Evolutionary conservation across 2,329 filamentous ascomycete species (phyloP), one percentile per base, ranked within the genome.

Genomic region (Alternaria longipes): DNA sequence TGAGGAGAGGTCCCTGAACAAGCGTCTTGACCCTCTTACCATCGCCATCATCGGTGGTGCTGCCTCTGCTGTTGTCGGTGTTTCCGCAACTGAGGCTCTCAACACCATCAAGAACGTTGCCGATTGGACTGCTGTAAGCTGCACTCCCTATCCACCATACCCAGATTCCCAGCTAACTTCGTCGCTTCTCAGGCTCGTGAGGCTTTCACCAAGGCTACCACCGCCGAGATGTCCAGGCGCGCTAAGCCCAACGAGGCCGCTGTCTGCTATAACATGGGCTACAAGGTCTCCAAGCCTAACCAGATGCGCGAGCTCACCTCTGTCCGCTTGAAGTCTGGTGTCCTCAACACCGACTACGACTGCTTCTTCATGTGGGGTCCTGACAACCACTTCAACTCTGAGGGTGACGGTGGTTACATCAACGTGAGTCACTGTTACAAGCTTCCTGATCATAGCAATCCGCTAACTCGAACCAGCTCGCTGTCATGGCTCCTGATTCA

Each of bases 221-320:
- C 18, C 32, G 14, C 20, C 14, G 30, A 36, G 20, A 50, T 50
- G 46, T 24, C 16, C 46, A 36, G 9, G 32, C 30, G 46, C 14
- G 46, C 46, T 5, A 6, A 20, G 14, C 20, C 30, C 32, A 18
- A 18, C 46, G 46, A 50, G 32, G 30, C 46, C 22, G 20, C 46
- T 18, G 32, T 50, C 46, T 50, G 46, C 46, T 50, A 50, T 32
- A 50, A 50, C 46, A 50, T n/a, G 46, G 46, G 20, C 32, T 50
- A 50, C 46, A 36, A 24, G 3, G 32, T 50, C 32, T 36, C 46
- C 30, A 50, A 50, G 46, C 46, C 46, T 14, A 50, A 38, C 46
- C 46, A 50, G 46, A 38, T 50, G 30, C 46, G 46, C 32, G 30
- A 36, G 30, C 46, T 50, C 32, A 36, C 46, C 34, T 50, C 46